phyloP scores from a whole-genome alignment of 768 basidiomycete species.

The Gautieria morchelliformis region DNA sequence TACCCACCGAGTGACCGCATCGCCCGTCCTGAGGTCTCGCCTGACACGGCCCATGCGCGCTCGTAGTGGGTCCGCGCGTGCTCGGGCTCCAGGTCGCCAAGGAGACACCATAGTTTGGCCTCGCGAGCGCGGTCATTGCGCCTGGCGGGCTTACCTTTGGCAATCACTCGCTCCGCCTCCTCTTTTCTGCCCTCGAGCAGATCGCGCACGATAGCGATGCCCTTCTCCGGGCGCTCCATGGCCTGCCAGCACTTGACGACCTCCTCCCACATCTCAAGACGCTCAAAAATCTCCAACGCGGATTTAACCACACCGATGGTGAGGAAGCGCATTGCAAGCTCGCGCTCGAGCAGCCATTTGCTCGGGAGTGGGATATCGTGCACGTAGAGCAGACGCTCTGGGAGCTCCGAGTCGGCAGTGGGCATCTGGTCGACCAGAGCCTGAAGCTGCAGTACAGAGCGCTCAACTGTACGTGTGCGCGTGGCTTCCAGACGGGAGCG shows the following conservation, averaged over 20 bases:
- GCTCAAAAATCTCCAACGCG: constrained; percentile 88
- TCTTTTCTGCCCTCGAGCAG: constrained; percentile 73
- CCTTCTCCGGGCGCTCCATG: constrained; percentile 72
- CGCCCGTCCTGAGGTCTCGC: constrained; percentile 74
- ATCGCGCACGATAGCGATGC: constrained; percentile 72
- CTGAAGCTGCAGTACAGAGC: constrained; percentile 86
- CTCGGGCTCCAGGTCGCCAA: constrained; percentile 83
- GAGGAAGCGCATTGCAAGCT: constrained; percentile 77
- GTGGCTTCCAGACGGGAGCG: constrained; percentile 85
- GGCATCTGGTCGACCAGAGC: constrained; percentile 97
- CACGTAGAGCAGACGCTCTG: constrained; percentile 73
- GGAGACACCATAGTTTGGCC: constrained; percentile 90
- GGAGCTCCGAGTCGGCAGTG: constrained; percentile 61
- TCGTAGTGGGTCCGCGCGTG: constrained; percentile 66
- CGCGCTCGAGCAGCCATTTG: constrained; percentile 89
- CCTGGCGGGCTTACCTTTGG: constrained; percentile 43
- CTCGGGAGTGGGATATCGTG: constrained; percentile 77
- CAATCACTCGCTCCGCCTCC: constrained; percentile 68
- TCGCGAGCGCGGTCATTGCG: constrained; percentile 58
- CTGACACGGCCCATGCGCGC: constrained; percentile 77
- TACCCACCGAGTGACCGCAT: constrained; percentile 87
- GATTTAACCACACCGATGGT: constrained; percentile 81
- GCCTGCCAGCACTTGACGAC: constrained; percentile 81
- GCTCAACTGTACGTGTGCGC: constrained; percentile 87
- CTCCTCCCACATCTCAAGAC: constrained; percentile 98